Conservation (phyloP, 768 basidiomycete genomes). For the Termitomyces sp. region DNA sequence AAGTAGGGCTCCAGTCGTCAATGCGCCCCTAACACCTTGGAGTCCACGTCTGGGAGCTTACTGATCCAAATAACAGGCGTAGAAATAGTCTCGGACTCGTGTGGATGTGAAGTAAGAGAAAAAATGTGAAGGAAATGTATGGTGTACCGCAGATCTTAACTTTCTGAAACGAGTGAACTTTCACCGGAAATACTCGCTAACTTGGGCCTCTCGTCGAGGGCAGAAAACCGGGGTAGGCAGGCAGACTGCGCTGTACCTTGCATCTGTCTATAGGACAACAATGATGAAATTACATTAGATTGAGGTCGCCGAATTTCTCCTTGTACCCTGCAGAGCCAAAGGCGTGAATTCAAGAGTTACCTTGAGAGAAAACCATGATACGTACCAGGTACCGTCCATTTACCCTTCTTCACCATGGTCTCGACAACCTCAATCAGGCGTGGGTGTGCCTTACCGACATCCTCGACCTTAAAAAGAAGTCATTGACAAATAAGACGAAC, state of each 20-base stretch:
- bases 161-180: not conserved
- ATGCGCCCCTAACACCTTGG: constrained; percentile 30
- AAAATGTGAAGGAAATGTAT: not conserved
- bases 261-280: constrained; percentile 8
- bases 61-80: constrained; percentile 7
- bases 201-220: not conserved
- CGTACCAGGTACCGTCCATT: constrained; percentile 94
- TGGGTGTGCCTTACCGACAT: constrained; percentile 90
- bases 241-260: not conserved
- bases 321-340: constrained; percentile 57
- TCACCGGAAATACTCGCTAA: not conserved
- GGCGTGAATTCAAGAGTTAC: not conserved
- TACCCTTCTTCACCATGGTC: constrained; percentile 95
- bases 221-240: not conserved
- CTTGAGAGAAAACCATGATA: not conserved
- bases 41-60: constrained; percentile 25
- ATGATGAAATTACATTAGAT: constrained; percentile 63
- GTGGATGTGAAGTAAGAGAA: not conserved
- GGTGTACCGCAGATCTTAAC: too few relatives aligned
- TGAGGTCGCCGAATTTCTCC: constrained; percentile 96
- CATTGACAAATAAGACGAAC: not conserved
- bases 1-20: constrained; percentile 27
- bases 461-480: constrained; percentile 54
- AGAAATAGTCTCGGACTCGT: not conserved
- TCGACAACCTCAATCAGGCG: constrained; percentile 88